Evolutionary conservation across 345 rosid genomes (phyloP), one percentile per base, ranked within the genome.

Genomic region (Kernera saxatilis): DNA sequence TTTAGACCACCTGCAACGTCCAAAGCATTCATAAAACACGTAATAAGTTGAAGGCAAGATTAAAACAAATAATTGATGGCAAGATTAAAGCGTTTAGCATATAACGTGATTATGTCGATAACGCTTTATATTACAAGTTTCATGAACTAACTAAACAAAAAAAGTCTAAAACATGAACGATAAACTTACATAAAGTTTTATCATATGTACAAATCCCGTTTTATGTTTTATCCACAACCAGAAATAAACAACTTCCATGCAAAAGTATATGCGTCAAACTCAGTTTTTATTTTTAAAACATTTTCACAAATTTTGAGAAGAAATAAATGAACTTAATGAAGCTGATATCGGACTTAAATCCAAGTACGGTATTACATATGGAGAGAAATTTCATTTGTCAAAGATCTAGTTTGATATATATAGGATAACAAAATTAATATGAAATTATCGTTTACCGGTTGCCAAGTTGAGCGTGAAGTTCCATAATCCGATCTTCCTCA

Each of bases 401-500:
- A 45, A 52, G 19, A 6, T 37, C 13, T 29, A 30, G 46, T 55
- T 58, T 58, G 9, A 36, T 40, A 9, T 21, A 21, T 48, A 3
- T 10, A n/a, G n/a, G 17, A 19, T 21, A 12, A 5, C 3, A 15
- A 3, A n/a, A 4, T n/a, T n/a, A 10, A 46, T 2, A 13, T 12
- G 8, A 37, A 37, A 30, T 40, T 10, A 23, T 61, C 45, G 45
- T 85, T n/a, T n/a, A 88, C 98, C 90, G 80, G 39, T 92, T 92
- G 13, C 98, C 98, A 44, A 93, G 94, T 53, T 78, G 82, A 0
- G 85, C 78, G 75, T 93, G 98, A 61, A 93, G 93, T 45, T 91
- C 85, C 71, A 93, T 83, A 41, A 91, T 84, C 60, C 87, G 90
- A 53, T 89, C 78, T 72, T 93, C 97, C 73, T 93, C 98, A n/a